Conservation (phyloP, 768 basidiomycete species). For the Dentipellis sp. region DNA sequence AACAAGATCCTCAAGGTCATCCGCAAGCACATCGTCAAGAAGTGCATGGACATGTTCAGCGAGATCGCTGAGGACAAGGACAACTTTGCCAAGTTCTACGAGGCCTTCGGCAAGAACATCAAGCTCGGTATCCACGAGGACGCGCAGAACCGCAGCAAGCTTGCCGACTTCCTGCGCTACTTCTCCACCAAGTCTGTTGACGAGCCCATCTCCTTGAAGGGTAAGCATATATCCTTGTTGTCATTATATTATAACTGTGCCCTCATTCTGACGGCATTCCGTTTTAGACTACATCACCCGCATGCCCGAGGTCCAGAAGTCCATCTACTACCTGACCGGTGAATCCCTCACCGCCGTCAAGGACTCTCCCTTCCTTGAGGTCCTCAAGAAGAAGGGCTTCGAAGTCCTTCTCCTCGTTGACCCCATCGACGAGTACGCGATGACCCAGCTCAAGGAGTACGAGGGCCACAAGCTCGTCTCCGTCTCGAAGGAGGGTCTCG, state of each 20-base stretch:
- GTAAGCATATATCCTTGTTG: slow-evolving; percentile 29
- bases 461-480: slow-evolving; percentile 96
- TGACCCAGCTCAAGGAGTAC: slow-evolving; percentile 98
- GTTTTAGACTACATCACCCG: slow-evolving; percentile 94
- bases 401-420: slow-evolving; percentile 96
- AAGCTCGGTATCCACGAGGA: slow-evolving; percentile 99
- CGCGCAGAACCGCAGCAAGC: slow-evolving; percentile 97
- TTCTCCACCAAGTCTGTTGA: slow-evolving; percentile 90
- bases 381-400: slow-evolving; percentile 99
- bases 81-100: slow-evolving; percentile 94
- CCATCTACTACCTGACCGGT: slow-evolving; percentile 98
- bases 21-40: slow-evolving; percentile 99
- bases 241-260: neutral
- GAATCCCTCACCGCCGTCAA: slow-evolving; percentile 86
- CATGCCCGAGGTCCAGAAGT: slow-evolving; percentile 98
- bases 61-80: slow-evolving; percentile 99
- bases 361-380: slow-evolving; percentile 98
- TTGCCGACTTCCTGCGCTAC: slow-evolving; percentile 98
- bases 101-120: slow-evolving; percentile 98
- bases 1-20: slow-evolving; percentile 99
- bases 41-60: slow-evolving; percentile 86
- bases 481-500: slow-evolving; percentile 98
- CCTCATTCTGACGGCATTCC: neutral
- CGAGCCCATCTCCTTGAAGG: slow-evolving; percentile 90
- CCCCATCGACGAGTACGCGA: slow-evolving; percentile 98